Evolutionary conservation across 345 rosid species (phyloP).

Genomic region (Populus euphratica): DNA sequence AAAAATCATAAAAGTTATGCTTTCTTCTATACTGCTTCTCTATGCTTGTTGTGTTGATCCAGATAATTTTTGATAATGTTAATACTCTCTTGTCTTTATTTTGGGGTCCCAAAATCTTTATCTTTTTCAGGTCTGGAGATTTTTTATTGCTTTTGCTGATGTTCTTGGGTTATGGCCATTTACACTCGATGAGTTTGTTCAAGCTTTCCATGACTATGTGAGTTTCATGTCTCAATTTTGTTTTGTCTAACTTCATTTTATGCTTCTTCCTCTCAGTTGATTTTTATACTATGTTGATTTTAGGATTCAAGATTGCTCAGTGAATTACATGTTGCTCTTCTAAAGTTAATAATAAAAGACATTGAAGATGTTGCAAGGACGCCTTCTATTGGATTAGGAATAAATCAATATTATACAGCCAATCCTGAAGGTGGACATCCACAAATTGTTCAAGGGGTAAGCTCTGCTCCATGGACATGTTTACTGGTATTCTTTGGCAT

Average conservation of each 20-base stretch:
- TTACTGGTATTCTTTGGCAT: conserved; percentile 4
- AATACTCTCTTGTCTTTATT: not conserved
- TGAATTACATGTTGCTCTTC: conserved; percentile 83
- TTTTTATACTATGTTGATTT: conserved; percentile 20
- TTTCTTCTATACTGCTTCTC: conserved; percentile 7
- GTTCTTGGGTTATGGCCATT: conserved; percentile 96
- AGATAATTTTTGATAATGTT: not conserved
- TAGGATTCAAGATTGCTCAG: conserved; percentile 98
- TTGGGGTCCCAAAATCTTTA: conserved; percentile 18
- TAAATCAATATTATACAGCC: conserved; percentile 66
- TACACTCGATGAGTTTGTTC: conserved; percentile 94
- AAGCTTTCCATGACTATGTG: conserved; percentile 94
- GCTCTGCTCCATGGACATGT: conserved; percentile 8
- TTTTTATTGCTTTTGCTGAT: conserved; percentile 82
- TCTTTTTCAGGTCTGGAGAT: conserved; percentile 87
- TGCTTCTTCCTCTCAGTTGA: conserved; percentile 10
- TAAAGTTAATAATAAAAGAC: conserved; percentile 74
- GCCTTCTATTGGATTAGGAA: conserved; percentile 75
- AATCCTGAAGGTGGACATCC: conserved; percentile 99
- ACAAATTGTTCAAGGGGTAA: conserved; percentile 95
- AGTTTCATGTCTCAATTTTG: conserved; percentile 24
- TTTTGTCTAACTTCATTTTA: conserved; percentile 2
- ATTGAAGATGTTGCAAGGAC: conserved; percentile 93
- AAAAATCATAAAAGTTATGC: not conserved
- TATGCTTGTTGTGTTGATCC: not conserved